Base-by-base conservation (phyloP, 208 protist genomes). In the Trypanosoma melophagium region DNA sequence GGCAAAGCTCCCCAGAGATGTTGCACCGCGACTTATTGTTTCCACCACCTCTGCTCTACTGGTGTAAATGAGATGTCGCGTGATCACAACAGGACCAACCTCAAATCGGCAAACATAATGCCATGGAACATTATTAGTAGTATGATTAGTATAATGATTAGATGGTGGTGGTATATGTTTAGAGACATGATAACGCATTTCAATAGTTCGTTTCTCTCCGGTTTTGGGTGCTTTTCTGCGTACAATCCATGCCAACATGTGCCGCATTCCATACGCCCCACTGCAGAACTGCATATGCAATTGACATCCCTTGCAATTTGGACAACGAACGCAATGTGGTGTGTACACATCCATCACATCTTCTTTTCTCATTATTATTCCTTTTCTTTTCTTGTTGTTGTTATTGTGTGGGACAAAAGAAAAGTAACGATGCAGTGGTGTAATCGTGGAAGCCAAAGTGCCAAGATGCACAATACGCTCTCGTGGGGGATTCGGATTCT, bases 251-350 rank as follows among this genome's bases (percentile, higher is more conserved):
- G 60, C 40, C 17, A 68, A 35, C 9, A 55, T 22, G n/a, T 75
- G 69, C 22, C 69, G 69, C 60, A 75, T 25, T 2, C 69, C 69
- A 45, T 75, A 69, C n/a, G 69, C 69, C 2, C 69, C 69, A 41
- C 69, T 75, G 49, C 69, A 75, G 47, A 69, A 75, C 35, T 64
- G 55, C 62, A 75, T 49, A 40, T 75, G 69, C 1, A 75, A 45
- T 51, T 75, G 69, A 52, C 69, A 75, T 0, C 62, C 61, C 22
- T 69, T 69, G 62, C 69, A 75, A 35, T 75, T 64, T 5, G 61
- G 69, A 40, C 69, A 75, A 56, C 69, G 69, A 51, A 64, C n/a
- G 24, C 69, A 75, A 10, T 21, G 62, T 1, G 56, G 57, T 3
- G 24, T n/a, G 45, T 45, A 53, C 17, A 24, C 12, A 10, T 42